Base-by-base conservation (phyloP, 139 green algal species). In the Chlamydomonas schloesseri region DNA sequence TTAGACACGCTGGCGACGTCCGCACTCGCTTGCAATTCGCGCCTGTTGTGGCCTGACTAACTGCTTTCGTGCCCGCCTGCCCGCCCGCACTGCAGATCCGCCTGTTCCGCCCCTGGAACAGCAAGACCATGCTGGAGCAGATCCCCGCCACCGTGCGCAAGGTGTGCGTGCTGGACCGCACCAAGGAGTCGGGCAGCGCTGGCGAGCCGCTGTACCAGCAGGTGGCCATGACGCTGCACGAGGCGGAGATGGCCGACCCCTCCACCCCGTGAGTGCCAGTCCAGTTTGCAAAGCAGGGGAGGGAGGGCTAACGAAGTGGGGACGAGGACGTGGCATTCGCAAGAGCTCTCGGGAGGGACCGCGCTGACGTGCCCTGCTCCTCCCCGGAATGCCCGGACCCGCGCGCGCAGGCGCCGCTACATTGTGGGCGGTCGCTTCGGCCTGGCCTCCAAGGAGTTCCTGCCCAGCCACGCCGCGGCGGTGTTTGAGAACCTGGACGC, bases 361-460 rank as follows among this genome's bases (percentile, higher is more conserved):
- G 42, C 42, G 42, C 64, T 71, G 28, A 26, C n/a, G 64, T n/a
- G 14, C 9, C 2, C 3, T 71, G 28, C n/a, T 71, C 64, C 17
- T 37, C 37, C 21, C n/a, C n/a, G 31, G 29, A 13, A 50, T 50
- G 42, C 42, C n/a, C n/a, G n/a, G n/a, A 4, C 36, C 34, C 11
- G n/a, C 31, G 4, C 34, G 58, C 36, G 18, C 64, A 84, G 77
- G 42, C 77, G 77, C 13, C 86, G 86, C 69, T 81, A 69, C 37
- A 37, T 90, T 15, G 81, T 94, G n/a, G 90, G 90, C 65, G 92
- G 92, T 6, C 90, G 92, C 80, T 94, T 91, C 67, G 92, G 92
- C n/a, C 87, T 94, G 31, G 90, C 83, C 36, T 92, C 87, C 84
- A 94, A 94, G 88, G 92, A 94, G 84, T 94, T 94, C 87, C 93